Base-by-base conservation (phyloP, 148 eudicot species). In the Tetragonia tetragonoides region DNA sequence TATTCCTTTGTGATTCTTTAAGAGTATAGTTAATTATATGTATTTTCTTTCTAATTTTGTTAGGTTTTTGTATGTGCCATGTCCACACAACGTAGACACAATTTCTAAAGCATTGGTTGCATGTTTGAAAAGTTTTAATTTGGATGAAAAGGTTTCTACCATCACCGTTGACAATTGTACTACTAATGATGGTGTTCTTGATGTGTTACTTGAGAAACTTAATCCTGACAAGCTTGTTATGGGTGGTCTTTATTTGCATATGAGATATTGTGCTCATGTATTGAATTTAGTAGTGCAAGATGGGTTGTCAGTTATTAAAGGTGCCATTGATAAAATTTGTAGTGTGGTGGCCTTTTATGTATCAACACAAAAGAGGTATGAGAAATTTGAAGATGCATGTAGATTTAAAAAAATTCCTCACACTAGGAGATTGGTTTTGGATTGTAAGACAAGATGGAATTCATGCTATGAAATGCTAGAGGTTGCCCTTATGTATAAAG, bases 391-490 rank as follows among this genome's bases (percentile, higher is more conserved):
- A 49, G 78, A 66, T 47, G 16, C 60, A 23, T 44, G 59, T 34
- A 63, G 34, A 24, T 28, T 44, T 75, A 23, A 3, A 2, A 75
- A 63, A 47, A 47, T 75, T 24, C 42, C 18, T 12, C 6, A 14
- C 17, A 46, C 23, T 10, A 64, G 34, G 42, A 62, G 44, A 8
- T 23, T 75, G 39, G 40, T 46, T 6, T 34, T 62, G 1, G 78
- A 76, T 63, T 63, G 47, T 51, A 76, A 76, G 38, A 65, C 64
- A 16, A 76, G 63, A 20, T 66, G 78, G 64, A 51, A 66, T 51
- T 76, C 53, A 21, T 37, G n/a, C 3, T 76, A 53, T 67, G 65
- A 54, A 4, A 67, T 76, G 73, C 17, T 67, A 14, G n/a, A 53
- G 34, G 61, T 20, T 28, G 23, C 53, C 3, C 18, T 76, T 2